Evolutionary conservation across 495 filamentous ascomycete genomes (phyloP), one percentile per base, ranked within the genome.

Genomic region (Letharia columbiana): DNA sequence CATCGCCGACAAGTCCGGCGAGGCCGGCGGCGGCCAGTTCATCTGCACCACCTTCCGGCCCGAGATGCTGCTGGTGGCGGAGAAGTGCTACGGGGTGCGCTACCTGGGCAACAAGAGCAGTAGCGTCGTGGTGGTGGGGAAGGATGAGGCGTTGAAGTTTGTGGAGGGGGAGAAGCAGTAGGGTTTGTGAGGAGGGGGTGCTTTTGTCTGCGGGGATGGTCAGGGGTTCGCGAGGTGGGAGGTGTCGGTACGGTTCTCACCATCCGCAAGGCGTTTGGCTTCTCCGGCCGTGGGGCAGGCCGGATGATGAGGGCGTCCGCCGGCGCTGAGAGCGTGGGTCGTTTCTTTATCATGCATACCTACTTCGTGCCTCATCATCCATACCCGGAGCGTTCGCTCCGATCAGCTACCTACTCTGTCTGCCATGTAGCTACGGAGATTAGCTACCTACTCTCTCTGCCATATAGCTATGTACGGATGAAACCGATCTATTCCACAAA

Each of bases 1-100:
- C 50, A 90, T 93, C 69, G 90, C 90, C 13, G 65, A 73, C 8
- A 50, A 33, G 7, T 50, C 42, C 11, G 79, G 64, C 74, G 77
- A 40, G 80, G 78, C 13, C 0, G 75, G 75, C 49, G 73, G 72
- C 56, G 76, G 75, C 0, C 89, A 92, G 69, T 91, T 92, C 73
- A 92, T 92, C 74, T 90, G 88, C 80, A 99, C 94, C 6, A 99
- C 94, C 8, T 99, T 99, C 86, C 84, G 94, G 42, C 95, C 95
- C 23, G 94, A 99, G 77, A 96, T 99, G 82, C 81, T 99, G 66
- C 84, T 87, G 61, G 91, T 98, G 45, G 95, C 95, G 28, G 91
- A 97, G 77, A 95, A 97, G 78, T 96, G 92, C 77, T 99, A 99
- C 73, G 95, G 95, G 60, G 94, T 99, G 37, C 86, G 89, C 63